phyloP scores from a whole-genome alignment of 768 basidiomycete species.

The Amanita inopinata region DNA sequence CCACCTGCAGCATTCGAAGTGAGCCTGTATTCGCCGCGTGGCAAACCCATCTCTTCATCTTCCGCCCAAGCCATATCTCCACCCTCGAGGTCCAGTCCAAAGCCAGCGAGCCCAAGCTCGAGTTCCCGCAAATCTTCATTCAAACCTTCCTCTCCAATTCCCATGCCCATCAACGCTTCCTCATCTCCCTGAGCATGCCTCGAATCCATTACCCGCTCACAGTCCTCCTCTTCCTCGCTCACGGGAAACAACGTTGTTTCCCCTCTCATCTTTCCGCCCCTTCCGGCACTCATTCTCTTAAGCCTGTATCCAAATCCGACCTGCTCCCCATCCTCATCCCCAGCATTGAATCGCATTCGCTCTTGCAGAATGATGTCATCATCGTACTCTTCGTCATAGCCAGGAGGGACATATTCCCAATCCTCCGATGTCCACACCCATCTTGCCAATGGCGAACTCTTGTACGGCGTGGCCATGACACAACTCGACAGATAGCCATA shows the following conservation, averaged over 20 bases:
- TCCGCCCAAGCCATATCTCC: slow-evolving; percentile 15
- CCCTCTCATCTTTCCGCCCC: slow-evolving; percentile 1
- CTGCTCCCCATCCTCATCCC: slow-evolving; percentile 1
- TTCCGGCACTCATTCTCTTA: slow-evolving; percentile 11
- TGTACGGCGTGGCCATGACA: slow-evolving; percentile 40
- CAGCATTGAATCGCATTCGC: neutral
- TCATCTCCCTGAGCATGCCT: slow-evolving; percentile 9
- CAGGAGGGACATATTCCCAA: slow-evolving; percentile 15
- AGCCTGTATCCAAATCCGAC: slow-evolving; percentile 7
- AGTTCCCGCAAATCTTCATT: slow-evolving; percentile 19
- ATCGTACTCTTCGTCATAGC: neutral
- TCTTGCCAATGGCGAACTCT: slow-evolving; percentile 39
- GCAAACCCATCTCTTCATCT: slow-evolving; percentile 7
- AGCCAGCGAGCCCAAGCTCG: slow-evolving; percentile 20
- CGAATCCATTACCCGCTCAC: neutral
- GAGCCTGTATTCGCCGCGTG: neutral
- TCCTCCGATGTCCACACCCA: slow-evolving; percentile 30
- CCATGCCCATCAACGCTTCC: slow-evolving; percentile 15
- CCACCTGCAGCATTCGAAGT: neutral
- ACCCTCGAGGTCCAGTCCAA: slow-evolving; percentile 21
- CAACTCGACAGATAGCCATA: slow-evolving; percentile 19
- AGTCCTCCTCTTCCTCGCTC: slow-evolving; percentile 26
- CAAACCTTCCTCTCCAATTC: slow-evolving; percentile 16
- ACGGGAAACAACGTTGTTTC: slow-evolving; percentile 29
- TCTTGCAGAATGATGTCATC: slow-evolving; percentile 4